Base-by-base conservation (phyloP, 805 yeast genomes). In the Zygosaccharomyces kombuchaensis region DNA sequence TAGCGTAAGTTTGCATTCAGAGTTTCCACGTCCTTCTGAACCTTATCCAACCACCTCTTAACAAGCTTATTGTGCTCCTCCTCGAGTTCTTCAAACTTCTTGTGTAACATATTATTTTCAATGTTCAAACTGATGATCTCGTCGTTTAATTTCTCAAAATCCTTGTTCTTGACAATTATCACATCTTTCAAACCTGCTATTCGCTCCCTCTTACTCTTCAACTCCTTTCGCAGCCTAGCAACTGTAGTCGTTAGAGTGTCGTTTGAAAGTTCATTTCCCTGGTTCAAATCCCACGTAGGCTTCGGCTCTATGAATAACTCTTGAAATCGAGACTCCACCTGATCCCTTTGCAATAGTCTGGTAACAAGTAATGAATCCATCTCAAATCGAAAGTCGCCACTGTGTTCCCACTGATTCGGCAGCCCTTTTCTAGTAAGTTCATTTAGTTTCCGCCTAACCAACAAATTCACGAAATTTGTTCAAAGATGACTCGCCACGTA, bases 61-160 rank as follows among this genome's bases (percentile, higher is more conserved):
- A 82, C 74, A 43, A 82, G 62, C 8, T 66, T 65, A 6, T 72
- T 68, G 53, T 81, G 78, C 48, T 82, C 87, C 12, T 49, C 52
- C 43, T 65, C 69, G 21, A 81, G 56, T 22, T 63, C 58, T 2
- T 54, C 56, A 6, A 74, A 62, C 38, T 60, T 63, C 17, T 59
- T 64, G 32, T 61, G 57, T 14, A 71, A 47, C 6, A 71, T 39
- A 45, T 70, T 71, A 44, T 65, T 68, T 57, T 83, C 89, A 34
- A 87, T 80, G 43, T 78, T 76, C 48, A 73, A 57, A 0, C 81
- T 74, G 14, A 86, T 68, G 23, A 82, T 68, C 56, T 86, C 93
- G 57, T 87, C 90, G 48, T 82, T 82, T 35, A 82, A 62, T 26
- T 74, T 67, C 48, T 79, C 85, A 14, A 81, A 73, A 4, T 81